A percentile compares a stretch with the other conserved stretches of the same genome.
Evolutionary conservation across 192 early-diverging fungal species (phyloP).

Genomic region (Coemansia sp.): DNA sequence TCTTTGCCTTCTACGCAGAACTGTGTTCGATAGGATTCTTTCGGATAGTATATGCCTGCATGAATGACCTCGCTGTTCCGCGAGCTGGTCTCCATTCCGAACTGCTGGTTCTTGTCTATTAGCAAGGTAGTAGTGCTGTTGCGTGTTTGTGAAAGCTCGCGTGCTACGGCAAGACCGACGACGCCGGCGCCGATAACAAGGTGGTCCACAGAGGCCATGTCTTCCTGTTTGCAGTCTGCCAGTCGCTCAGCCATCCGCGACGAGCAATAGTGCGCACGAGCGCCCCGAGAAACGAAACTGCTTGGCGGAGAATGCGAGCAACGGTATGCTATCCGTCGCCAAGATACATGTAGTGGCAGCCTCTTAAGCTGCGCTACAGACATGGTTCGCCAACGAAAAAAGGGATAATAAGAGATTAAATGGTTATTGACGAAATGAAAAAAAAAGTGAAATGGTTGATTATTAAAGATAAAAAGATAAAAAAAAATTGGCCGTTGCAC

Average conservation of each 20-base stretch:
- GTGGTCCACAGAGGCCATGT: slow-evolving; percentile 60
- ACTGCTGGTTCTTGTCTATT: slow-evolving; percentile 65
- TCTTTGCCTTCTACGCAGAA: slow-evolving; percentile 78
- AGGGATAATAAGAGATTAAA: not conserved
- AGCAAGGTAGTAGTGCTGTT: slow-evolving; percentile 58
- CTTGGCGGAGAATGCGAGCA: not conserved
- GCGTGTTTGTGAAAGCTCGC: slow-evolving; percentile 53
- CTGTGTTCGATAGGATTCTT: slow-evolving; percentile 69
- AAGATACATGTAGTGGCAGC: not conserved
- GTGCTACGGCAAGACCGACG: slow-evolving; percentile 77
- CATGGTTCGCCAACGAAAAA: not conserved
- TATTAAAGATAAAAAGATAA: not conserved
- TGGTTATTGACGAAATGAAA: not conserved
- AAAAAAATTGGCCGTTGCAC: not conserved
- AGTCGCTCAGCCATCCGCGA: slow-evolving; percentile 14
- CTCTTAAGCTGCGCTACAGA: not conserved
- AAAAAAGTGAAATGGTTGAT: not conserved
- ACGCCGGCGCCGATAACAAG: slow-evolving; percentile 80
- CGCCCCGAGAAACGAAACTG: not conserved
- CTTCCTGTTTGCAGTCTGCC: slow-evolving; percentile 13
- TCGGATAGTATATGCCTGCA: slow-evolving; percentile 82
- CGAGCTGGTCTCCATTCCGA: slow-evolving; percentile 79
- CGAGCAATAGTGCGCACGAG: not conserved
- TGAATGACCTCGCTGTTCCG: slow-evolving; percentile 91
- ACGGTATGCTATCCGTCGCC: not conserved